These are phyloP conservation scores for Citrus trifoliata DNA, from an alignment of 345 rosid genomes.

Conservation along the genomic window DNA sequence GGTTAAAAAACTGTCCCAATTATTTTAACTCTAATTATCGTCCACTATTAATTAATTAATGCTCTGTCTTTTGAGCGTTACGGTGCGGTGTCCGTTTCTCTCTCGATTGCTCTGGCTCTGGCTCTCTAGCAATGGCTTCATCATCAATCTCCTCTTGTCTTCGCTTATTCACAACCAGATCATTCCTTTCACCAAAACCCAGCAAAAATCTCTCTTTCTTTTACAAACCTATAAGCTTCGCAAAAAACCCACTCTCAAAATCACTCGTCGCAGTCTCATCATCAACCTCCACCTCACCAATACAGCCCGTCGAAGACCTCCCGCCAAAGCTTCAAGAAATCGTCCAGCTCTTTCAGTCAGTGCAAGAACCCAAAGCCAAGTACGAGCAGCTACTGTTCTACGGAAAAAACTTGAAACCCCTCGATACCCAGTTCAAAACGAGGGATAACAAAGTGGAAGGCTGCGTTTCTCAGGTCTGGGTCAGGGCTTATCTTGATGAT, in stretches of 20 bases:
- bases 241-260: slow-evolving; percentile 7
- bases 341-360: slow-evolving; percentile 79
- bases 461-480: slow-evolving; percentile 96
- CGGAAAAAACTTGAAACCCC: slow-evolving; percentile 69
- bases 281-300: slow-evolving; percentile 30
- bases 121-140: slow-evolving; percentile 14
- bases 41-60: not conserved
- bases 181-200: slow-evolving; percentile 21
- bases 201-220: slow-evolving; percentile 18
- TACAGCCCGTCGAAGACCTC: slow-evolving; percentile 74
- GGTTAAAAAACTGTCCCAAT: too few species aligned
- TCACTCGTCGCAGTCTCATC: slow-evolving; percentile 24
- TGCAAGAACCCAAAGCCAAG: slow-evolving; percentile 64
- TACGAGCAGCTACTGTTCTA: slow-evolving; percentile 86
- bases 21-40: not conserved
- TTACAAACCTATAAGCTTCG: slow-evolving; percentile 36
- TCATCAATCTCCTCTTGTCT: slow-evolving; percentile 29
- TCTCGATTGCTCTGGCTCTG: not conserved
- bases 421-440: slow-evolving; percentile 67
- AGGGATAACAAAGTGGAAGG: slow-evolving; percentile 86
- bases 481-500: slow-evolving; percentile 71
- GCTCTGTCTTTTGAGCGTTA: not conserved
- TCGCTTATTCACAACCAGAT: slow-evolving; percentile 37
- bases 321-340: slow-evolving; percentile 90
- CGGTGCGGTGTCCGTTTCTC: not conserved